Percentiles rank a stretch among this genome's conserved stretches.
Evolutionary conservation across 768 basidiomycete species (phyloP).

Genomic region (Psilocybe azurescens): DNA sequence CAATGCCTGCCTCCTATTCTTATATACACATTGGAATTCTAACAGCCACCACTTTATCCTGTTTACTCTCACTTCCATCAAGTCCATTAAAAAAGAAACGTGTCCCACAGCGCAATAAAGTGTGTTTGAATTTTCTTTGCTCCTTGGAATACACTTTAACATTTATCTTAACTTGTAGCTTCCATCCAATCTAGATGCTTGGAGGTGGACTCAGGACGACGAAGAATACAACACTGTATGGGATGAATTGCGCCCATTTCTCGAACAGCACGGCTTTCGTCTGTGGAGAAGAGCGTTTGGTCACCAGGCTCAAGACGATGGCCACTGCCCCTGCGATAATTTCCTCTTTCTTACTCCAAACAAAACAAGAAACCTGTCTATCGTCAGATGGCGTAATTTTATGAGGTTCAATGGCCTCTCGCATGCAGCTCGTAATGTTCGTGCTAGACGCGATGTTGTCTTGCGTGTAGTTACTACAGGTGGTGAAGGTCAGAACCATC

Average conservation of each 20-base stretch:
- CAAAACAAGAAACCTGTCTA: not conserved
- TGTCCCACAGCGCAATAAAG: too few relatives aligned
- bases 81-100: too few relatives aligned
- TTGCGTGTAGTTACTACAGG: not conserved
- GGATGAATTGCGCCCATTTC: not conserved
- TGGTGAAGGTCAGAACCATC: constrained; percentile 3
- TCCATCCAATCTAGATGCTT: too few relatives aligned
- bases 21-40: too few relatives aligned
- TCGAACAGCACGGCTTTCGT: not conserved
- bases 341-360: not conserved
- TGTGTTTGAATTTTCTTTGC: too few relatives aligned
- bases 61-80: too few relatives aligned
- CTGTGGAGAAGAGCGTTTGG: not conserved
- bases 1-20: too few relatives aligned
- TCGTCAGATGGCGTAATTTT: not conserved
- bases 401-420: not conserved
- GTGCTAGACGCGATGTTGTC: constrained; percentile 5
- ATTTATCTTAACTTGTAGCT: too few relatives aligned
- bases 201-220: too few relatives aligned
- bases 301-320: not conserved
- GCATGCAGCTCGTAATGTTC: constrained; percentile 1
- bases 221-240: not conserved
- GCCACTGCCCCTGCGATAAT: not conserved
- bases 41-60: too few relatives aligned
- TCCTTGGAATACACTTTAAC: too few relatives aligned